Base-by-base conservation (phyloP, 1,284 basidiomycete genomes). In the Sanghuangporus sanghuang region DNA sequence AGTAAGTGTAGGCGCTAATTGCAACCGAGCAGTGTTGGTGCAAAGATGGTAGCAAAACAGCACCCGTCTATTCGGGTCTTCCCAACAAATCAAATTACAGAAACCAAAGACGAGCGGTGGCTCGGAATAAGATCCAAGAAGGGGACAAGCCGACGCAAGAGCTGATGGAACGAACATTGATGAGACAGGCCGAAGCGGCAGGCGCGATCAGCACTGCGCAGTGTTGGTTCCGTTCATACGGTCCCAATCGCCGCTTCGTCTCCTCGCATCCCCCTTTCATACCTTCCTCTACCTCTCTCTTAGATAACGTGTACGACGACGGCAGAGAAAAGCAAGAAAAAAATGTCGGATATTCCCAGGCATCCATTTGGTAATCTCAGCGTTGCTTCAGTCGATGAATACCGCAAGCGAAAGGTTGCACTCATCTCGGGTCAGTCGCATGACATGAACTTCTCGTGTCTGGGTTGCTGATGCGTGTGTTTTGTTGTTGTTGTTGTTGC, bases 381-480 rank as follows among this genome's bases (percentile, higher is more conserved):
- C 67, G 77, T 90, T n/a, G 86, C 87, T 0, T 73, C 87, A n/a
- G 84, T 86, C 0, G 88, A 88, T 69, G 89, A 92, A 66, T 96
- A 92, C 74, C 80, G 82, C 68, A 87, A 89, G 76, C 86, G 93
- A 75, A 95, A 95, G 74, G 91, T 96, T 67, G 93, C 93, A 14
- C 80, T 96, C 64, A 89, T 96, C 69, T 92, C 90, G 69, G 93
- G 93, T 92, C 69, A 64, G 79, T 73, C 53, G 27, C 27, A 32
- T 3, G 27, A 32, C 61, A 60, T 67, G 40, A 61, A 46, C 44
- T 46, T 32, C 27, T 32, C 27, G 27, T 32, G 27, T 32, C 27
- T 52, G 23, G 4, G 32, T 27, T 35, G 52, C 32, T 56, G 55
- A 62, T 57, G 57, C 57, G 50, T 39, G 56, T 36, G 56, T 46